Conservation (phyloP, 2,329 filamentous ascomycete genomes). For the Ophiostoma himal-ulmi region DNA sequence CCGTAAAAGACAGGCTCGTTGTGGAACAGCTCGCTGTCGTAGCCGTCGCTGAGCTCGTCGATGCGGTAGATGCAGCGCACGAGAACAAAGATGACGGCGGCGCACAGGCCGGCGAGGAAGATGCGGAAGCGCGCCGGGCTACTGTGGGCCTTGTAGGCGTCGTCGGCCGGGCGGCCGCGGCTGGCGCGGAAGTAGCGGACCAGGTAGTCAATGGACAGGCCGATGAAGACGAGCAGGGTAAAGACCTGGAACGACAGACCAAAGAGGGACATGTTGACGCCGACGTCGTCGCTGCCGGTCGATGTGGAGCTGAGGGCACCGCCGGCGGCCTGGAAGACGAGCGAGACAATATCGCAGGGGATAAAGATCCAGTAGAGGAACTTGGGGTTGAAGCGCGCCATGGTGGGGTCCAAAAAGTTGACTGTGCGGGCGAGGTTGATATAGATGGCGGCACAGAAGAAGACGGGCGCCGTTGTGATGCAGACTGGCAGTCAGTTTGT, state of each 20-base stretch:
- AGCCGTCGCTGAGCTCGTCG: slow-evolving; percentile 59
- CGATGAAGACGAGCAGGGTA: slow-evolving; percentile 48
- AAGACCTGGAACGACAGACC: slow-evolving; percentile 55
- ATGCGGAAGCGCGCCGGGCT: slow-evolving; percentile 24
- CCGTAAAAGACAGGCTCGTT: slow-evolving; percentile 48
- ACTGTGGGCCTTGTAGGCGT: neutral
- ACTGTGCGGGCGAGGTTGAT: slow-evolving; percentile 47
- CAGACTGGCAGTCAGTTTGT: slow-evolving; percentile 40
- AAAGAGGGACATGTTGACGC: slow-evolving; percentile 45
- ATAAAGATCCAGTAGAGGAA: slow-evolving; percentile 44
- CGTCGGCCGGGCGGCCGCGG: neutral
- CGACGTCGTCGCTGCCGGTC: slow-evolving; percentile 41
- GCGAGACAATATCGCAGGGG: slow-evolving; percentile 49
- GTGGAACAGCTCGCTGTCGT: slow-evolving; percentile 49
- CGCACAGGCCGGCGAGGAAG: slow-evolving; percentile 47
- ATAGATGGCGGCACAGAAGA: slow-evolving; percentile 60
- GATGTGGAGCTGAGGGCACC: slow-evolving; percentile 46
- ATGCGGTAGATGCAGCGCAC: slow-evolving; percentile 53
- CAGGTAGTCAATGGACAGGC: slow-evolving; percentile 45
- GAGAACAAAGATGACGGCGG: slow-evolving; percentile 55
- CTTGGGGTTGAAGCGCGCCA: slow-evolving; percentile 39
- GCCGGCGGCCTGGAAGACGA: slow-evolving; percentile 50
- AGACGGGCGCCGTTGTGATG: slow-evolving; percentile 52
- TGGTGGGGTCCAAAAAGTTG: slow-evolving; percentile 35
- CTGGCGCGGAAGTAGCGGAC: slow-evolving; percentile 34